Evolutionary conservation across 352 stramenopile species (phyloP), one percentile per base, ranked within the genome.

Genomic region (Phytophthora cajani): DNA sequence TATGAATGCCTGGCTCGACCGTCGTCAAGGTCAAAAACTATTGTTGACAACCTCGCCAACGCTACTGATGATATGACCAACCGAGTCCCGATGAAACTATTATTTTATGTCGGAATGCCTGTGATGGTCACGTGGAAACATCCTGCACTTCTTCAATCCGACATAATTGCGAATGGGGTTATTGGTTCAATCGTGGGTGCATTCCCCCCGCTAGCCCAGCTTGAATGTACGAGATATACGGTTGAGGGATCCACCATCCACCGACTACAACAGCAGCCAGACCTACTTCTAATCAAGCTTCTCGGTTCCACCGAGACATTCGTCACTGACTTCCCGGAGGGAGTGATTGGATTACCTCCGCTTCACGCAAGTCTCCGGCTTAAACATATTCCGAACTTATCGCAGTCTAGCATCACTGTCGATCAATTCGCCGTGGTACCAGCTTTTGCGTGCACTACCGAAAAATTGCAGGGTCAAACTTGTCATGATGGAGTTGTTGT

Each of bases 391-490:
- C n/a, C 53, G 0, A 64, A 70, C 16, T 30, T 77, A 6, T 11
- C 49, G 1, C 60, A 73, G 61, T 49, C 59, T 17, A 49, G 27
- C 0, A 17, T 77, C 9, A 77, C 72, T 0, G 53, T 77, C 0
- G 25, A 67, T n/a, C 64, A 77, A 40, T 74, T 80, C 42, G 60
- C 61, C 0, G 47, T 70, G 10, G 72, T 74, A 0, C 57, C 69
- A 1, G 69, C 58, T 3, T 80, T 74, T 50, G 17, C 69, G 5
- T 77, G 64, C 21, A 77, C 68, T 1, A 71, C 68, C 0, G 72
- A 74, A 52, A 80, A 80, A 23, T 30, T 79, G 0, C 72, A 74
- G 55, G 68, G 72, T 0, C 63, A 79, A 11, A 79, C 72, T 1
- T 79, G 67, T 19, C 21, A 63, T 2, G 50, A 75, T n/a, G 59